Conservation (phyloP, 2,329 filamentous ascomycete genomes). For the Monilinia fructicola region DNA sequence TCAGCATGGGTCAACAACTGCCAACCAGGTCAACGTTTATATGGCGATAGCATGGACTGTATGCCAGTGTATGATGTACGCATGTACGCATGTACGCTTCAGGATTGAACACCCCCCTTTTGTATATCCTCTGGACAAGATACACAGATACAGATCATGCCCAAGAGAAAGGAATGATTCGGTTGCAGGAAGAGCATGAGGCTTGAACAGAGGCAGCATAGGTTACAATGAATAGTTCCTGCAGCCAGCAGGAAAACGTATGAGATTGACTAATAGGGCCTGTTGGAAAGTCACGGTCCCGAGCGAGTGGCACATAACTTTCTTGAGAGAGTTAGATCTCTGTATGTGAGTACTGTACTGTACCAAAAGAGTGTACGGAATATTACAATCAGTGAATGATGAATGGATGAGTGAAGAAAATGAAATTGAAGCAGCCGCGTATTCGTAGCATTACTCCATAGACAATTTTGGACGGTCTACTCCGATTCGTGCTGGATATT, state of each 20-base stretch:
- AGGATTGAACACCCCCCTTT: background rate
- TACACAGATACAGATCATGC: background rate
- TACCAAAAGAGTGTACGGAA: background rate
- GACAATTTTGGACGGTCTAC: background rate
- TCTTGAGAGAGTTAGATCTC: too few species aligned
- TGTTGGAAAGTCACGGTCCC: too few species aligned
- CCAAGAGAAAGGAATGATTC: background rate
- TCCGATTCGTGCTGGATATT: slow-evolving; percentile 14
- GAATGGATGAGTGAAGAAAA: background rate
- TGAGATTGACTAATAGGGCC: background rate
- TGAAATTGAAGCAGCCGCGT: background rate
- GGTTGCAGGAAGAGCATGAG: background rate
- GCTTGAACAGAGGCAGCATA: background rate
- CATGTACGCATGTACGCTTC: too few species aligned
- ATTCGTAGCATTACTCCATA: slow-evolving; percentile 3
- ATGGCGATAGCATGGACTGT: background rate
- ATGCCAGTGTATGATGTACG: too few species aligned
- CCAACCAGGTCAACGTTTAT: background rate
- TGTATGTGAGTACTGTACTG: too few species aligned
- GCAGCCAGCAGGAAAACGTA: background rate
- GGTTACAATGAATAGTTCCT: background rate
- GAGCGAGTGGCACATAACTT: too few species aligned
- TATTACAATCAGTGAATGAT: background rate
- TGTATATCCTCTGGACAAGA: background rate
- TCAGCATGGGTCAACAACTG: slow-evolving; percentile 2